Conservation (phyloP, 768 basidiomycete genomes). For the Collybia sp. region DNA sequence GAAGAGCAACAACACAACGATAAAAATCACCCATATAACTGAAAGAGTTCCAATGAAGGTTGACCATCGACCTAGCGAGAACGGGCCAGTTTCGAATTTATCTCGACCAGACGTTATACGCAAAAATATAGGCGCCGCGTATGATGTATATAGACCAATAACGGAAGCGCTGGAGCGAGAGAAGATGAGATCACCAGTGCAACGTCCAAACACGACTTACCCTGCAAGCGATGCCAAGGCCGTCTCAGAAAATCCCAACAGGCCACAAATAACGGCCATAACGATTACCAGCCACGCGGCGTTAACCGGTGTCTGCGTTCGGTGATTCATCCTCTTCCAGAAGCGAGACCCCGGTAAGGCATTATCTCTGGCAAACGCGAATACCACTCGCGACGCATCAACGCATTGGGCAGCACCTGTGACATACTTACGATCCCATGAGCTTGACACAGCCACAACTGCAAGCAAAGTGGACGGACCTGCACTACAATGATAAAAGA, state of each 20-base stretch:
- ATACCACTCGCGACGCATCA: slow-evolving; percentile 71
- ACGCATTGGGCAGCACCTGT: slow-evolving; percentile 73
- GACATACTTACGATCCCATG: slow-evolving; percentile 42
- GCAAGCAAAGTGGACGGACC: slow-evolving; percentile 11
- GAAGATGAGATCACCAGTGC: not conserved
- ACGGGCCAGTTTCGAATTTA: slow-evolving; percentile 54
- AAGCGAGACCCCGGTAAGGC: slow-evolving; percentile 68
- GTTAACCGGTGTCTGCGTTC: slow-evolving; percentile 67
- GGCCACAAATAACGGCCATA: slow-evolving; percentile 49
- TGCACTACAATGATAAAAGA: slow-evolving; percentile 62
- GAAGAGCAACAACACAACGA: slow-evolving; percentile 55
- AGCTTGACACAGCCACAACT: not conserved
- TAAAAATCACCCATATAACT: slow-evolving; percentile 63
- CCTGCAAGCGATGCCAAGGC: slow-evolving; percentile 66
- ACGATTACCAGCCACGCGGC: slow-evolving; percentile 74
- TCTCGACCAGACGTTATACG: slow-evolving; percentile 65
- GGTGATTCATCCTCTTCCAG: slow-evolving; percentile 59
- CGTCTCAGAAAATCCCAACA: slow-evolving; percentile 60
- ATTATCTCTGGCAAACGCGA: slow-evolving; percentile 71
- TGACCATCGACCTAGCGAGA: slow-evolving; percentile 57
- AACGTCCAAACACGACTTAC: slow-evolving; percentile 26
- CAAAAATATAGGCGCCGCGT: slow-evolving; percentile 64
- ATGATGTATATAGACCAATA: slow-evolving; percentile 66
- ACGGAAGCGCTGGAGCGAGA: slow-evolving; percentile 49
- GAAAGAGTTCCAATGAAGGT: slow-evolving; percentile 56